phyloP scores from a whole-genome alignment of 345 rosid genomes.

The Turritis glabra region DNA sequence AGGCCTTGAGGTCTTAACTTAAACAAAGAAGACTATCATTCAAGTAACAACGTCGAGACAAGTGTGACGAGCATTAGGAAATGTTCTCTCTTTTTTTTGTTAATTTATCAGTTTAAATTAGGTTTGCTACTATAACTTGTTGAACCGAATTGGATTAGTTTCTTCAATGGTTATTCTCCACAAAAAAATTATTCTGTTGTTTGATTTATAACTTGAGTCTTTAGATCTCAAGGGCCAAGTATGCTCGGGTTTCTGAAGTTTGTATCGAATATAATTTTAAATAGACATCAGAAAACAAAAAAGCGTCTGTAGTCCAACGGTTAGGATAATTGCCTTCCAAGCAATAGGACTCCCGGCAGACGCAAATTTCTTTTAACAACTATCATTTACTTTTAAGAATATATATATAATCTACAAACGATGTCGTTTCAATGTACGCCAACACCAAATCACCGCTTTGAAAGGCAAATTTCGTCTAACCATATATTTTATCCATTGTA shows the following conservation, averaged over 20 bases:
- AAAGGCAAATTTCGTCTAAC: constrained; percentile 23
- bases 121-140: not conserved
- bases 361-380: constrained; percentile 32
- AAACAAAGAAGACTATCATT: no score
- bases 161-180: not conserved
- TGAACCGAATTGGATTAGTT: not conserved
- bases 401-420: not conserved
- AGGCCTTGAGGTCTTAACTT: constrained; percentile 12
- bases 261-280: accelerated
- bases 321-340: constrained; percentile 92
- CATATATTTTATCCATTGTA: not conserved
- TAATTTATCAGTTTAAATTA: not conserved
- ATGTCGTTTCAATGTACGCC: not conserved
- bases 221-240: not conserved
- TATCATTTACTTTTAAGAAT: not conserved
- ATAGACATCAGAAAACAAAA: accelerated
- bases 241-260: not conserved
- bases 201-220: not conserved
- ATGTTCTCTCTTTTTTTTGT: not conserved
- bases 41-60: not conserved
- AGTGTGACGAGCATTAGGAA: not conserved
- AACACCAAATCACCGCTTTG: not conserved
- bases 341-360: constrained; percentile 89
- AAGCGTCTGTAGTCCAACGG: constrained; percentile 87
- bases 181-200: not conserved